These are phyloP conservation scores for Rhytidiadelphus loreus DNA, from an alignment of 225 moss, liverwort and hornwort genomes.

Conservation along the genomic window DNA sequence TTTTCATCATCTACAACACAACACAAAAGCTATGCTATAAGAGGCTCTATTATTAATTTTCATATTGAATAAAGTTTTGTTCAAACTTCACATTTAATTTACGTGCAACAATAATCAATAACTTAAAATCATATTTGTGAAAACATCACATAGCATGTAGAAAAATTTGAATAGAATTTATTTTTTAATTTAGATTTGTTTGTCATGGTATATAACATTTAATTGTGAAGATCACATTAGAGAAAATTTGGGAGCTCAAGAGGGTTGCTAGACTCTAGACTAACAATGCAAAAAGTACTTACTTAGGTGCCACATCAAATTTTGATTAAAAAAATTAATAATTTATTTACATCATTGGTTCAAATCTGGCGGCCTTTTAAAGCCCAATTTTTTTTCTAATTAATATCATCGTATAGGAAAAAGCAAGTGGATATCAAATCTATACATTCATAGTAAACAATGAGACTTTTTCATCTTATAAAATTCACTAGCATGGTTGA, in stretches of 20 bases:
- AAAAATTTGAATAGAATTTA: too few species aligned
- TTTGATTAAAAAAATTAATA: too few species aligned
- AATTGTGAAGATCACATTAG: neutral
- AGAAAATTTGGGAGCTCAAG: too few species aligned
- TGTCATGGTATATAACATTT: neutral
- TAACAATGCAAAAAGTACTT: too few species aligned
- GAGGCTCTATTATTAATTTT: neutral
- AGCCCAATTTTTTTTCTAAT: too few species aligned
- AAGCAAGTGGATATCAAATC: neutral
- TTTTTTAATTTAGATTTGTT: neutral
- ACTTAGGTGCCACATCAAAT: too few species aligned
- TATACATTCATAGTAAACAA: neutral
- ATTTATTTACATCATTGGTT: too few species aligned
- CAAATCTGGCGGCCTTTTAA: too few species aligned
- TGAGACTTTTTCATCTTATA: neutral
- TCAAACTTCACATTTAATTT: neutral
- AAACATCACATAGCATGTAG: neutral
- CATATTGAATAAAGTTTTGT: accelerated
- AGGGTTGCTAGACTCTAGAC: too few species aligned
- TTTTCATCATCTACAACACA: neutral
- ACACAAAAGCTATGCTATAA: neutral
- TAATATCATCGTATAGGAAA: too few species aligned
- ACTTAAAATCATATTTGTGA: neutral
- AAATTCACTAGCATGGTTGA: accelerated
- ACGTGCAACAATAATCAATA: neutral